Evolutionary conservation across 1,284 basidiomycete genomes (phyloP), one percentile per base, ranked within the genome.

Genomic region (Taiwanofungus camphoratus): DNA sequence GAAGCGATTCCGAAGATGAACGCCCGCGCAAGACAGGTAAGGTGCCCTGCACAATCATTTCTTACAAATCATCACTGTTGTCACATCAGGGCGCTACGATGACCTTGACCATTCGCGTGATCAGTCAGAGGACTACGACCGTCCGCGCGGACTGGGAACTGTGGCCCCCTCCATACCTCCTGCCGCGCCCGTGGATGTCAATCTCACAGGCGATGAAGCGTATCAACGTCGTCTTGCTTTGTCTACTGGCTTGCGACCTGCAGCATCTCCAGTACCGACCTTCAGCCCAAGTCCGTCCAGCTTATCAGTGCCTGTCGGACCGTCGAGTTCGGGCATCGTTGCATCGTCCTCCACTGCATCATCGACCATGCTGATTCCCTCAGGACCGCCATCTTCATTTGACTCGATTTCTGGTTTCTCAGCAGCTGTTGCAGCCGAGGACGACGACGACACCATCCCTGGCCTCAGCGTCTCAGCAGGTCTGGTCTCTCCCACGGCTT

Each of bases 21-120:
- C 69, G 81, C 20, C 85, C 86, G 7, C 71, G 75, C 39, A 90
- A 89, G 60, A 66, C 79, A 47, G 85, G 87, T 84, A 54, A 39
- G n/a, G 68, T 61, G 12, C 27, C 2, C 7, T 41, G n/a, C n/a
- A 12, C 15, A 26, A 43, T 4, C 15, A 23, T 29, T 35, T 12
- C 29, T 43, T 24, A 27, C 39, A 21, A 36, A 47, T 30, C 38
- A 4, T 35, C 29, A 16, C 21, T 39, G 26, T 22, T 50, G 21
- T 36, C 29, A 35, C 8, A 44, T 5, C 43, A 85, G 82, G 81
- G 19, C 74, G 76, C 45, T 83, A 69, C 49, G 75, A 73, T 26
- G 76, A 77, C 15, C 60, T 67, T 36, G 77, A 82, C 48, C 71
- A 67, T 37, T 79, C 77, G 74, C 69, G 71, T 27, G 68, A 71